These are phyloP conservation scores for Lachnellula subtilissima DNA, from an alignment of 2,329 filamentous ascomycete genomes.

Conservation along the genomic window DNA sequence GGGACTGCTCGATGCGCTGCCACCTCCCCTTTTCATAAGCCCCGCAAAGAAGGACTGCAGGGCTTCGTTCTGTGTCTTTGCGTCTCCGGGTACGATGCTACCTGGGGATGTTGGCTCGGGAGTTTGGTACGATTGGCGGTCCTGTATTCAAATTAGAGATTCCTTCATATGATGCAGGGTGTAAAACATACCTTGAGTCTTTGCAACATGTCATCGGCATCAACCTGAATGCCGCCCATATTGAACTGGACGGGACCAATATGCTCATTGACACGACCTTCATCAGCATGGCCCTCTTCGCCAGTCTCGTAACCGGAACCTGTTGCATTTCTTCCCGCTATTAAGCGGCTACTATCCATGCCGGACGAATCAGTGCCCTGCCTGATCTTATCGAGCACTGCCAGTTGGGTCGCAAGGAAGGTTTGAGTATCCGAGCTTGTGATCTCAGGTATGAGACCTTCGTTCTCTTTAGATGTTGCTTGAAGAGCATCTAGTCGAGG, in stretches of 20 bases:
- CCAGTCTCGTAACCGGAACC: conserved; percentile 13
- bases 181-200: conserved; percentile 64
- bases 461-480: conserved; percentile 44
- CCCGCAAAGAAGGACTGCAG: conserved; percentile 56
- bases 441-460: conserved; percentile 43
- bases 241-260: conserved; percentile 97
- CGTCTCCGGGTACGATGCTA: conserved; percentile 29
- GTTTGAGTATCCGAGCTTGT: conserved; percentile 69
- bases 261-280: conserved; percentile 52
- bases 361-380: conserved; percentile 48
- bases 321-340: conserved; percentile 20
- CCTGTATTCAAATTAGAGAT: conserved; percentile 17
- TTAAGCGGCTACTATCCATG: conserved; percentile 25
- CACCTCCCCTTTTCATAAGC: conserved; percentile 48
- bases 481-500: conserved; percentile 60
- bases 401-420: conserved; percentile 72
- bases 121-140: conserved; percentile 31
- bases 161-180: not conserved
- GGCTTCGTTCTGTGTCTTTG: conserved; percentile 53
- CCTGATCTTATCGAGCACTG: conserved; percentile 63
- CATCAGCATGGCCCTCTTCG: conserved; percentile 23
- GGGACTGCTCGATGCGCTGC: conserved; percentile 26
- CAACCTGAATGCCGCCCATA: conserved; percentile 94
- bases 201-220: conserved; percentile 89
- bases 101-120: conserved; percentile 31